Conservation (phyloP, 2,329 filamentous ascomycete species). For the Eurotiales sp. region DNA sequence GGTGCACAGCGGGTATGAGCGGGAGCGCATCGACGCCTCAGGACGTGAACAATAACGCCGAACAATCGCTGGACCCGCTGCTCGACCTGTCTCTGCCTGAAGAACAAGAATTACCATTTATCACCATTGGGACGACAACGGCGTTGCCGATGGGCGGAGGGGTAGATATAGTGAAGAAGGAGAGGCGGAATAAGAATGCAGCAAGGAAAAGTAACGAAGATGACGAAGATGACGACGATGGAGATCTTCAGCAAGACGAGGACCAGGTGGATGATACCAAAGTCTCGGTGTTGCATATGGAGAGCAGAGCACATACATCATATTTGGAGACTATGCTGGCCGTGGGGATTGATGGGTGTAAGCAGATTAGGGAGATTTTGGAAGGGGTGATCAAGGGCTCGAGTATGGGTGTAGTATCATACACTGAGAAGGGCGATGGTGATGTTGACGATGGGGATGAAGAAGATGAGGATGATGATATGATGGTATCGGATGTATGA, state of each 20-base stretch:
- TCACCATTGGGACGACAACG: conserved; percentile 72
- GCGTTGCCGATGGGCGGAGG: conserved; percentile 40
- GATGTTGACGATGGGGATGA: neutral
- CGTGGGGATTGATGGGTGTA: conserved; percentile 87
- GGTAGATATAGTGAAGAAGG: neutral
- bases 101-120: conserved; percentile 73
- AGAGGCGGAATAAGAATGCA: neutral
- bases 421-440: neutral
- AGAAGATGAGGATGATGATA: neutral
- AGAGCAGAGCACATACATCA: conserved; percentile 76
- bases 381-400: conserved; percentile 66
- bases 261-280: conserved; percentile 45
- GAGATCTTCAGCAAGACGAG: neutral
- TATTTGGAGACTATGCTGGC: conserved; percentile 89
- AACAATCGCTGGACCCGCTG: conserved; percentile 42
- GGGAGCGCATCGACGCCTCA: conserved; percentile 40
- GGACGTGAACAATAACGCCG: conserved; percentile 25
- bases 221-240: conserved; percentile 16
- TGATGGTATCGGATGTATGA: neutral
- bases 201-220: neutral
- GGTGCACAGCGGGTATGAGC: conserved; percentile 77
- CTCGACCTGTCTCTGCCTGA: conserved; percentile 44
- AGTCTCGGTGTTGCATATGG: conserved; percentile 76
- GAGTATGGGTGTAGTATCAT: conserved; percentile 12
- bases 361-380: conserved; percentile 74